phyloP scores from a whole-genome alignment of 78 protist species.

The Dictyostelium brefeldianum region DNA sequence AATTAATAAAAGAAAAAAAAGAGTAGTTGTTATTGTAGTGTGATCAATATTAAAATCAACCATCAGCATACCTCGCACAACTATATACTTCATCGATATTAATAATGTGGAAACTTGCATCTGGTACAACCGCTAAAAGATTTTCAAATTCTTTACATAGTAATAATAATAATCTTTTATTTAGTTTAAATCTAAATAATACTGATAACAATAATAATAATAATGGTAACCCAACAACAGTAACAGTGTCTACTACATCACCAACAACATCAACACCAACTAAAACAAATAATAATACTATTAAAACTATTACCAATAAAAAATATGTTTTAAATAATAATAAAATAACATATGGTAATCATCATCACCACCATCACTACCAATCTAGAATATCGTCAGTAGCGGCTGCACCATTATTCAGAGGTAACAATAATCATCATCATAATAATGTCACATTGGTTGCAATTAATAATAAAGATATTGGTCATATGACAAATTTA shows the following conservation, averaged over 20 bases:
- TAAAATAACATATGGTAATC: not conserved
- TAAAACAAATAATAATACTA: not conserved
- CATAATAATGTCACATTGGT: not conserved
- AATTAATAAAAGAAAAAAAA: no score
- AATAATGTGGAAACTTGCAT: slow-evolving; percentile 7
- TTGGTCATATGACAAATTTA: not conserved
- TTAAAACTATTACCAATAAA: not conserved
- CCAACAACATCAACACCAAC: not conserved
- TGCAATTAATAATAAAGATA: not conserved
- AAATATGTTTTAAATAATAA: not conserved
- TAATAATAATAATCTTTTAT: not conserved
- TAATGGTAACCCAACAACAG: not conserved
- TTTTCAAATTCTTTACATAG: not conserved
- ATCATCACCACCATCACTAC: no score
- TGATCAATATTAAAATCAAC: no score
- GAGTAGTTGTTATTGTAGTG: no score
- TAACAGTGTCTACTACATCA: not conserved
- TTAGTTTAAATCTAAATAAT: slow-evolving; percentile 2
- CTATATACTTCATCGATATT: no score
- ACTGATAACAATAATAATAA: not conserved
- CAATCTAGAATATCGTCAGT: not conserved
- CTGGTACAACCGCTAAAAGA: not conserved
- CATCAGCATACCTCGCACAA: no score
- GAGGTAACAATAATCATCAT: not conserved
- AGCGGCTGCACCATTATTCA: no score